Evolutionary conservation across 2,329 filamentous ascomycete species (phyloP).

Genomic region (Tolypocladium ophioglossoides): DNA sequence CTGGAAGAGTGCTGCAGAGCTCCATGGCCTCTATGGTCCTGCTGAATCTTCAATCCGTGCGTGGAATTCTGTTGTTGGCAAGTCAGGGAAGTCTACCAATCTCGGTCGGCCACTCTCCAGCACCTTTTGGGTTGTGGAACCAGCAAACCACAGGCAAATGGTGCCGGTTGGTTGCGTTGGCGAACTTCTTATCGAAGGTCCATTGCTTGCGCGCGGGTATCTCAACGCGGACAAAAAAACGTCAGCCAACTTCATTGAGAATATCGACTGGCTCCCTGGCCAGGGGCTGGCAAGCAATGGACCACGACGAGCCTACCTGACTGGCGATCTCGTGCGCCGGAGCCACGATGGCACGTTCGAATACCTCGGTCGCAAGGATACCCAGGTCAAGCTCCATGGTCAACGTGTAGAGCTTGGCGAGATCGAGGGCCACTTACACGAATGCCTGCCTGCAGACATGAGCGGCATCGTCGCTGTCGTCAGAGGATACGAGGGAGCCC

Average conservation of each 20-base stretch:
- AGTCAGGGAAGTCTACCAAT: not conserved
- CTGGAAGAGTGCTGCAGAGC: too few relatives aligned
- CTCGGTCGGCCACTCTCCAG: not conserved
- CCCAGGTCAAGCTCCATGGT: constrained; percentile 47
- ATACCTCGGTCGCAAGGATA: constrained; percentile 43
- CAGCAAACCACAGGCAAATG: constrained; percentile 11
- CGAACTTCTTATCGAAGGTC: constrained; percentile 26
- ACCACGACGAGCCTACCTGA: constrained; percentile 25
- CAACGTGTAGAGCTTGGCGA: constrained; percentile 37
- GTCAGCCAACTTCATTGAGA: constrained; percentile 17
- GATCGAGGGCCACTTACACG: too few relatives aligned
- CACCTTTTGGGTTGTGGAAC: constrained; percentile 19
- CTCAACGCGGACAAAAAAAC: constrained; percentile 29
- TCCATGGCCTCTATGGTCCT: too few relatives aligned
- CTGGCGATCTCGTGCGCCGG: constrained; percentile 35
- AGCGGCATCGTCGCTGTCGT: too few relatives aligned
- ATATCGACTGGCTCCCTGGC: not conserved
- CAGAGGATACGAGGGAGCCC: too few relatives aligned
- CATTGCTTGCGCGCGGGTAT: constrained; percentile 37
- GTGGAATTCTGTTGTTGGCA: not conserved
- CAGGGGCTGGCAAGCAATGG: too few relatives aligned
- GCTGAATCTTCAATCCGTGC: too few relatives aligned
- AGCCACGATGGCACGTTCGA: constrained; percentile 26
- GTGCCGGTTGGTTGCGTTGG: constrained; percentile 18
- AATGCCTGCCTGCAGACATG: too few relatives aligned